phyloP scores from a whole-genome alignment of 345 rosid genomes.

The Noccaea bulbosa region DNA sequence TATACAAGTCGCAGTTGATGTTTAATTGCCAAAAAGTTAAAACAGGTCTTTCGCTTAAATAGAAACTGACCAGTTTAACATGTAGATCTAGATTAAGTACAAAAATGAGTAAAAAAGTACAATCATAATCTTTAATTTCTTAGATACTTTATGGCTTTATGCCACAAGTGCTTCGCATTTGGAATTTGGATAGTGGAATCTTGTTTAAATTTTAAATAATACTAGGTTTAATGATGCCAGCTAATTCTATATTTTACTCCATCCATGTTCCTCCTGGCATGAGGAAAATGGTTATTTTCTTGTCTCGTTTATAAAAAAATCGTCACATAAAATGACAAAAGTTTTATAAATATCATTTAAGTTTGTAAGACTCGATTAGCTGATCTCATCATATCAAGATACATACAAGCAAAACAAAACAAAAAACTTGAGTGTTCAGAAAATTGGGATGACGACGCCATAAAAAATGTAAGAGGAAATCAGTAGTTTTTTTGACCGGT shows the following conservation, averaged over 20 bases:
- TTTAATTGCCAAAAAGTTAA: neutral
- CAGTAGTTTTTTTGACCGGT: constrained; percentile 34
- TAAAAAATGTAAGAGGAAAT: neutral
- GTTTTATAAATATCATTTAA: neutral
- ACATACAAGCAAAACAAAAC: neutral
- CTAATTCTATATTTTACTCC: constrained; percentile 39
- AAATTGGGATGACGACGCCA: constrained; percentile 28
- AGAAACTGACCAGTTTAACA: neutral
- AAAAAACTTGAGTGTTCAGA: neutral
- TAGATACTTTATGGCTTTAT: constrained; percentile 8
- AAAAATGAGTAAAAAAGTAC: neutral
- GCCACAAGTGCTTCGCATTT: constrained; percentile 26
- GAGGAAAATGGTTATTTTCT: neutral
- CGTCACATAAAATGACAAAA: constrained; percentile 25
- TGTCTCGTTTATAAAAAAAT: neutral
- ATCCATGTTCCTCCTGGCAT: constrained; percentile 22
- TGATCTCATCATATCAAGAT: constrained; percentile 16
- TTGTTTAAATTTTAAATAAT: neutral
- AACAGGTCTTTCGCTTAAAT: neutral
- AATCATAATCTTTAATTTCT: neutral
- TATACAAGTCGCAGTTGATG: neutral
- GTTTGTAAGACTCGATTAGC: constrained; percentile 23
- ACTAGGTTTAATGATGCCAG: constrained; percentile 38
- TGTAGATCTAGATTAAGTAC: constrained; percentile 25
- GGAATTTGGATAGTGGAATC: constrained; percentile 45